phyloP scores from a whole-genome alignment of 225 moss, liverwort and hornwort genomes.

The Pseudisothecium myosuroides region DNA sequence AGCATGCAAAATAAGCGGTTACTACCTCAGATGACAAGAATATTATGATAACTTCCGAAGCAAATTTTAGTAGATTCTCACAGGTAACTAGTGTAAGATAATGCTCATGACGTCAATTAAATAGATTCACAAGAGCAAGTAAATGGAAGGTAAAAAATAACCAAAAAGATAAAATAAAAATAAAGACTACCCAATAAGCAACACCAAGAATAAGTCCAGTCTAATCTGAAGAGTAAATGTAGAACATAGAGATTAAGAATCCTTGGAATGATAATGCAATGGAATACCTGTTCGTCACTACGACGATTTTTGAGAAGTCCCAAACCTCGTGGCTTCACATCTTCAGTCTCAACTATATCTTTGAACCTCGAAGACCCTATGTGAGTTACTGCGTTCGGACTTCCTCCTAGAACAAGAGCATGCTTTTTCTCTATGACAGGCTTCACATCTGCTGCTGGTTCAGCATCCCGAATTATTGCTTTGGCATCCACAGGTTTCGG shows the following conservation, averaged over 20 bases:
- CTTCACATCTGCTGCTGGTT: constrained; percentile 10
- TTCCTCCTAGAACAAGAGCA: not conserved
- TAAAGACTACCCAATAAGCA: not conserved
- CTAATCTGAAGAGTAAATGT: not conserved
- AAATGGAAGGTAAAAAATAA: not conserved
- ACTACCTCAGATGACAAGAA: not conserved
- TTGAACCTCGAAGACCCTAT: not conserved
- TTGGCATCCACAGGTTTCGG: not conserved
- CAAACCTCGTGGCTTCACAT: constrained; percentile 5
- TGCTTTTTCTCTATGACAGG: not conserved
- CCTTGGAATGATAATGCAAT: not conserved
- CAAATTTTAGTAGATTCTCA: not conserved
- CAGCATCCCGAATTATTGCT: not conserved
- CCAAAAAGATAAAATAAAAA: not conserved
- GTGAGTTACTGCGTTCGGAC: not conserved
- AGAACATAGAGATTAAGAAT: not conserved
- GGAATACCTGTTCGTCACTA: constrained; percentile 11
- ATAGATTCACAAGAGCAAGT: not conserved
- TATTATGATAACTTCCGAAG: not conserved
- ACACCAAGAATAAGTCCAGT: not conserved
- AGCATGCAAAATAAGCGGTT: not conserved
- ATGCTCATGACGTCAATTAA: not conserved
- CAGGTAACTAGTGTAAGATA: not conserved
- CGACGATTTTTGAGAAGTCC: not conserved
- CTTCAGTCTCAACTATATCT: constrained; percentile 2